These are phyloP conservation scores for Panellus pusillus DNA, from an alignment of 768 basidiomycete genomes.

Conservation along the genomic window DNA sequence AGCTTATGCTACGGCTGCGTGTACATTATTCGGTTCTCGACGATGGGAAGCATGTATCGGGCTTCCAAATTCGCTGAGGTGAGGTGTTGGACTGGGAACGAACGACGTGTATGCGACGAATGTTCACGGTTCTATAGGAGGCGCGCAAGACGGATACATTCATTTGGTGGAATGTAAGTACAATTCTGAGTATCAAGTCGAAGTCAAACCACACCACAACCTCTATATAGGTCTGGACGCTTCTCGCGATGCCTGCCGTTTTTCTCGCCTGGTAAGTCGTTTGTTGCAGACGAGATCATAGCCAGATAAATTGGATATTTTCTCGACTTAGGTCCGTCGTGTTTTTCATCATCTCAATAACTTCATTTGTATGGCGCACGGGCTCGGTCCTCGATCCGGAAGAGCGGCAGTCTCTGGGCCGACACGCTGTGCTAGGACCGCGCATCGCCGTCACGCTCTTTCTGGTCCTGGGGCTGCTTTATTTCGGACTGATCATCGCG, in stretches of 20 bases:
- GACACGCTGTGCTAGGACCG: constrained; percentile 44
- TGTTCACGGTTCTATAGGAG: constrained; percentile 41
- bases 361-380: constrained; percentile 71
- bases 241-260: constrained; percentile 62
- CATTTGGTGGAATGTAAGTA: constrained; percentile 45
- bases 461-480: constrained; percentile 58
- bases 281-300: too few species aligned
- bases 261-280: constrained; percentile 64
- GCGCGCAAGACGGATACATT: constrained; percentile 39
- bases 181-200: too few species aligned
- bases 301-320: not conserved
- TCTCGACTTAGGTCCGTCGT: constrained; percentile 58
- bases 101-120: not conserved
- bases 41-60: constrained; percentile 71
- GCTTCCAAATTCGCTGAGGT: constrained; percentile 77
- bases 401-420: constrained; percentile 36
- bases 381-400: constrained; percentile 47
- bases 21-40: constrained; percentile 70
- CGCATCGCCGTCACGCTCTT: constrained; percentile 56
- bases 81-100: too few species aligned
- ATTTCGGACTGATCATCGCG: constrained; percentile 59
- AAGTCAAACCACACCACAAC: too few species aligned
- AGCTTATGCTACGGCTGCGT: constrained; percentile 73
- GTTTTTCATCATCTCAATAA: constrained; percentile 59
- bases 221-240: constrained; percentile 44